phyloP scores from a whole-genome alignment of 805 yeast species.

The Candida qinlingensis region DNA sequence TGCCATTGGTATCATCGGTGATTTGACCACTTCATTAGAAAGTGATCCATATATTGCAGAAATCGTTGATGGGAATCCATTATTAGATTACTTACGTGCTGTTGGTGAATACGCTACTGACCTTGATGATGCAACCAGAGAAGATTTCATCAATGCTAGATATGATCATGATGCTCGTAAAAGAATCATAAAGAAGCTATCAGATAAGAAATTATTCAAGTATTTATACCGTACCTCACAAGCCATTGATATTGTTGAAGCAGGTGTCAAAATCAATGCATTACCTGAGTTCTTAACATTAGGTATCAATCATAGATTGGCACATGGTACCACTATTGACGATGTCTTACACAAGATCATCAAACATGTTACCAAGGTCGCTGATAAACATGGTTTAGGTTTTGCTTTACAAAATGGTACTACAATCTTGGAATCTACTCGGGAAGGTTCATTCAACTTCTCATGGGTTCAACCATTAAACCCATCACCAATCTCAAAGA shows the following conservation, averaged over 20 bases:
- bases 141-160: conserved; percentile 29
- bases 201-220: conserved; percentile 14
- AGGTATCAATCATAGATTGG: conserved; percentile 56
- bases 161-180: conserved; percentile 31
- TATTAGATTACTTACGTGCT: conserved; percentile 39
- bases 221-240: conserved; percentile 56
- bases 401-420: conserved; percentile 27
- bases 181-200: conserved; percentile 19
- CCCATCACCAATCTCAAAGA: conserved; percentile 51
- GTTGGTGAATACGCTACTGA: conserved; percentile 7
- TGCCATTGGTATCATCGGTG: conserved; percentile 66
- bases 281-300: conserved; percentile 57
- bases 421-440: conserved; percentile 36
- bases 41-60: conserved; percentile 39
- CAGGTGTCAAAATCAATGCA: conserved; percentile 72
- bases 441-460: conserved; percentile 35
- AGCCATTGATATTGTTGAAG: conserved; percentile 59
- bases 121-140: conserved; percentile 16
- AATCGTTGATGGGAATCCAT: conserved; percentile 52
- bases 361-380: conserved; percentile 34
- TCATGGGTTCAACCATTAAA: conserved; percentile 32
- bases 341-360: conserved; percentile 34
- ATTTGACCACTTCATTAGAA: conserved; percentile 51
- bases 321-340: conserved; percentile 44
- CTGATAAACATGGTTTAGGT: conserved; percentile 45